Evolutionary conservation across 2,329 filamentous ascomycete genomes (phyloP).

Genomic region (Aureobasidium sp.): DNA sequence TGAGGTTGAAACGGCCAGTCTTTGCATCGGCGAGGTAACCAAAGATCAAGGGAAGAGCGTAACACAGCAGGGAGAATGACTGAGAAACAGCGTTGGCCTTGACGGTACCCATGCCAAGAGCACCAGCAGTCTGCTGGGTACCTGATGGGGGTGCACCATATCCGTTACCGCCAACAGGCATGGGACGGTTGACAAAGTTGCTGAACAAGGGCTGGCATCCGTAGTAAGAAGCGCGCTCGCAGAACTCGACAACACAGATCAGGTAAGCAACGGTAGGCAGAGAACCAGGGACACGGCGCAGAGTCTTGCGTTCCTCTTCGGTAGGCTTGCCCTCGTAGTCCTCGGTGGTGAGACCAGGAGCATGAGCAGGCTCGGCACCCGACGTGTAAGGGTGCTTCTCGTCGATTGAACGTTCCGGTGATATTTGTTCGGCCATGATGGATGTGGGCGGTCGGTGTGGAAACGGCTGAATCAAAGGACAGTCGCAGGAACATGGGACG

Average conservation of each 20-base stretch:
- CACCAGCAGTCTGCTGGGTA: conserved; percentile 40
- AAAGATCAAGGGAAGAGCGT: conserved; percentile 45
- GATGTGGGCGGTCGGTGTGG: background rate
- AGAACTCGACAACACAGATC: conserved; percentile 52
- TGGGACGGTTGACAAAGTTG: conserved; percentile 54
- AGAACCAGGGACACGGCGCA: conserved; percentile 42
- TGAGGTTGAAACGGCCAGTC: conserved; percentile 33
- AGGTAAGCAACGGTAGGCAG: conserved; percentile 47
- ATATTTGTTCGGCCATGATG: conserved; percentile 9
- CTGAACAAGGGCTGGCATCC: conserved; percentile 47
- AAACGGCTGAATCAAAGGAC: background rate
- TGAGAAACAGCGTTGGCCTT: conserved; percentile 45
- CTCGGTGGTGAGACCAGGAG: conserved; percentile 13
- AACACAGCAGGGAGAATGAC: conserved; percentile 50
- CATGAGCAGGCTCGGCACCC: conserved; percentile 13
- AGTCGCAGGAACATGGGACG: background rate
- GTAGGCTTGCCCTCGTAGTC: conserved; percentile 29
- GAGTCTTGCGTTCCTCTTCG: conserved; percentile 36
- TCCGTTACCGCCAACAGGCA: conserved; percentile 38
- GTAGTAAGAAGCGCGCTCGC: conserved; percentile 53
- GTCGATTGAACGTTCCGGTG: background rate
- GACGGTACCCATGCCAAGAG: conserved; percentile 49
- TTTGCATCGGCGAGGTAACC: conserved; percentile 38
- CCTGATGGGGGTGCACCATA: conserved; percentile 26
- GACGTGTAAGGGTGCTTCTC: background rate